Evolutionary conservation across 331 rosid species (phyloP), one percentile per base, ranked within the genome.

Genomic region (Pyrus hybrid): DNA sequence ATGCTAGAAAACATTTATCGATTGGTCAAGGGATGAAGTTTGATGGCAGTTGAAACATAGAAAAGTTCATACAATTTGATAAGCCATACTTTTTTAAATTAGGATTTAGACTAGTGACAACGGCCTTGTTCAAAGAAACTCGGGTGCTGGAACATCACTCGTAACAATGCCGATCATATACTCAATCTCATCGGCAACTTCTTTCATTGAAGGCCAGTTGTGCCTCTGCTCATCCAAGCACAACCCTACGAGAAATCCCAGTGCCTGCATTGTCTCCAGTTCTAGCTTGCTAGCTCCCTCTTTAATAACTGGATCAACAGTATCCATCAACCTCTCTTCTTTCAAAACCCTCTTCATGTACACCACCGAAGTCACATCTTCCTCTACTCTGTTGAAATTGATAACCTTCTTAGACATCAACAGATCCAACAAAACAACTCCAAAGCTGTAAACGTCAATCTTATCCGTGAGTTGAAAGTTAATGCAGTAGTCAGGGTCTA

Each of bases 361-460:
- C 30, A 73, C 75, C 63, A 45, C 79, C 67, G 67, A 23, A 20
- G 23, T 79, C 74, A 79, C 79, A 22, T 73, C 75, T 45, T 79
- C 79, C 20, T 73, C 75, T 37, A 30, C 64, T 29, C 78, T 73
- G 70, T 49, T 72, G 41, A 73, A 73, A 45, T 79, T 66, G 4
- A 73, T 79, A 4, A 45, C 82, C 35, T 67, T 79, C 75, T 66
- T 67, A 6, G 78, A 71, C 5, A 71, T 79, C 64, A 67, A 21
- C 18, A 73, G 43, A 70, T 79, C 82, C 10, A 73, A 14, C 56
- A 73, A 4, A 35, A 79, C 78, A 11, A 67, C 71, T 28, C 82
- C 71, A 2, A 79, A 73, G 70, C 82, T 79, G 20, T 79, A 72
- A n/a, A 73, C 75, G 23, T 79, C 82, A 7, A 72, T 79, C 82